phyloP scores from a whole-genome alignment of 2,329 filamentous ascomycete genomes.

The Ilyonectria sp. region DNA sequence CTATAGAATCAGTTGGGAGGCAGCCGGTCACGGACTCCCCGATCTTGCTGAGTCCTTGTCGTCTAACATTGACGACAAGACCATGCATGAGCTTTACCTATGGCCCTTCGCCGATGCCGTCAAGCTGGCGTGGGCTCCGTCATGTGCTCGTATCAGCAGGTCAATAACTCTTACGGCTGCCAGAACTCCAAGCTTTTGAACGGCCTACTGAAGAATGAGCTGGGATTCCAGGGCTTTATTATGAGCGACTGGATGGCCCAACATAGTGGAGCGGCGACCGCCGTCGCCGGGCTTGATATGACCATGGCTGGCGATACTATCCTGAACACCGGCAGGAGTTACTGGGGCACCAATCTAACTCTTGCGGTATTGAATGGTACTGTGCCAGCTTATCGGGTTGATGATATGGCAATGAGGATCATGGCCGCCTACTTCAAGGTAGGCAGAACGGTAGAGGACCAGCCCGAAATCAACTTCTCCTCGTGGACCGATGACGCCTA shows the following conservation, averaged over 20 bases:
- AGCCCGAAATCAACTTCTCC: too few species aligned
- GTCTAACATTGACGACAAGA: conserved; percentile 15
- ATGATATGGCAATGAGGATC: conserved; percentile 29
- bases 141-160: conserved; percentile 7
- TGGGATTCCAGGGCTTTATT: conserved; percentile 58
- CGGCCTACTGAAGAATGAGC: conserved; percentile 78
- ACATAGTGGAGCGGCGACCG: too few species aligned
- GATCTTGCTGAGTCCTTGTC: conserved; percentile 8
- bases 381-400: conserved; percentile 20
- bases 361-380: conserved; percentile 27
- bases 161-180: conserved; percentile 56
- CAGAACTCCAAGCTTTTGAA: conserved; percentile 61
- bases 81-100: background rate
- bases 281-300: too few species aligned
- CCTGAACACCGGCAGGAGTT: background rate
- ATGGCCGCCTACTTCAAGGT: background rate
- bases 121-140: conserved; percentile 13
- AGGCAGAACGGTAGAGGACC: too few species aligned
- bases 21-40: too few species aligned
- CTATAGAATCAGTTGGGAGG: too few species aligned
- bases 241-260: too few species aligned
- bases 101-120: conserved; percentile 16
- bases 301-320: background rate
- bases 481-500: conserved; percentile 4
- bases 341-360: conserved; percentile 1